Base-by-base conservation (phyloP, 441 rosid genomes). In the Gossypium davidsonii region DNA sequence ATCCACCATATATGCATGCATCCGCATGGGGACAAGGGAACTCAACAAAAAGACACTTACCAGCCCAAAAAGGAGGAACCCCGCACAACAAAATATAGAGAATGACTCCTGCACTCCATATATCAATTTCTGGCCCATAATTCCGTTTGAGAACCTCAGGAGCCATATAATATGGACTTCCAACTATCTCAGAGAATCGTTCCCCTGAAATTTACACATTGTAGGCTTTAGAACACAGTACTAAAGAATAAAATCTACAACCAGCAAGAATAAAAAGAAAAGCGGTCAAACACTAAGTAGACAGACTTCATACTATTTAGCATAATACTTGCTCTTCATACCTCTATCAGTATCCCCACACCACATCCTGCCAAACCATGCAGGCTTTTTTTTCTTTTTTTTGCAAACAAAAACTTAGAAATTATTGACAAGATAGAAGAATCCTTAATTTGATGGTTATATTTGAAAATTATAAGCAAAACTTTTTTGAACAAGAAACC, bases 41-140 rank as follows among this genome's bases (percentile, higher is more conserved):
- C 51, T 48, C 46, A 56, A 60, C 17, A 9, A 3, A 60, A 52
- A 20, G 18, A 65, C 1, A 48, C 80, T 79, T 78, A 93, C 99
- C 99, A 46, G 99, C 99, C 99, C 98, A 95, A 83, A 95, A 95
- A 53, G 99, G 99, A 1, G 99, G 98, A 82, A 91, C 98, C 62
- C 99, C 99, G 48, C 98, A 95, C 69, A 95, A 77, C 70, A 95
- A 84, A 73, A 95, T 95, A 77, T 90, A 93, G 58, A 95, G 98
- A 78, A 95, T 91, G 52, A 95, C 99, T 77, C 99, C 99, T 28
- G 98, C 98, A 83, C 99, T 95, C 99, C 99, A 95, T 77, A 95
- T 95, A 80, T 95, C 99, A 72, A 95, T 93, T 81, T 95, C 99
- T 3, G 95, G 99, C 57, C 99, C 99, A 77, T 95, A 95, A 71